Evolutionary conservation across 176 grass and related monocot genomes (phyloP), one percentile per base, ranked within the genome.

Genomic region (Oryza glumipatula): DNA sequence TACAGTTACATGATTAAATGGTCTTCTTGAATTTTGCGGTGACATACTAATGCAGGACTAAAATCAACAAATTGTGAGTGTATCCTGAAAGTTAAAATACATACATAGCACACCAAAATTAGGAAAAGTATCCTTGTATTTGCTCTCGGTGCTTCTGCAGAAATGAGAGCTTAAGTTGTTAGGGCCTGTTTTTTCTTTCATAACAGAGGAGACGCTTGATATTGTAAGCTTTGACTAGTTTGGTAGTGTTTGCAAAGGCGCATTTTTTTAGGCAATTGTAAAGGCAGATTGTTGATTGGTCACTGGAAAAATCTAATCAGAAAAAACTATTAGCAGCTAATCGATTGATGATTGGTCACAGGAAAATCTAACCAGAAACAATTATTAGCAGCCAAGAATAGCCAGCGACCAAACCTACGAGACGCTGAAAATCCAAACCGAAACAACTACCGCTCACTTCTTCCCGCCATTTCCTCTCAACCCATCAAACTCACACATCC

Each of bases 381-480:
- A n/a, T 9, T n/a, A 21, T 58, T 58, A n/a, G 54, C 17, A 58
- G 19, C 17, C 54, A 58, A 58, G 54, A 58, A 58, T 58, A 58
- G 54, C 21, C 19, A 4, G n/a, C 58, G 22, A 23, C 21, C 21
- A 63, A 63, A 63, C n/a, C 58, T 63, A 23, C 2, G 58, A 63
- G n/a, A 63, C 19, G 19, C 21, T 6, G 56, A 3, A 60, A 60
- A 60, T 60, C 56, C 56, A 7, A 60, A 60, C 56, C 1, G 19
- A 60, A 60, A 60, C 6, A 60, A 22, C 21, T 22, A 72, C 67
- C 33, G 14, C 26, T n/a, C 83, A 6, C 24, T 61, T 47, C 15
- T 83, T 83, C 74, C 88, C 79, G 79, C 35, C 88, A 79, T 79
- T 83, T 32, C 65, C 84, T 80, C 80, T 22, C 80, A 35, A 8